Evolutionary conservation across 345 rosid genomes (phyloP).

Genomic region (Arabis hirsuta): DNA sequence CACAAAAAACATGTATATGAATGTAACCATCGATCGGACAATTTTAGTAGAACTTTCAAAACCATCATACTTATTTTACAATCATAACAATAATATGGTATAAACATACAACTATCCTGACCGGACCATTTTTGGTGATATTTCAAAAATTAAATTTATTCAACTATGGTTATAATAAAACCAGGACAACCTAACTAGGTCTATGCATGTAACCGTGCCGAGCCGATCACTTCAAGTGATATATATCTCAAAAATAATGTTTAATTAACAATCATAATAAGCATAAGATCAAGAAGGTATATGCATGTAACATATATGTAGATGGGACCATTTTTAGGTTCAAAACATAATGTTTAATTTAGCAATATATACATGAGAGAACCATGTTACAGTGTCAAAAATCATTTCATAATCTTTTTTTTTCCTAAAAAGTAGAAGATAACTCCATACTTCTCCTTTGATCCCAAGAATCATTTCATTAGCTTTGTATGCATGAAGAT

Average conservation of each 20-base stretch:
- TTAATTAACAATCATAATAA: not conserved
- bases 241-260: not conserved
- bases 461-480: not conserved
- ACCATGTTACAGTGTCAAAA: not conserved
- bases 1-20: not conserved
- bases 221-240: not conserved
- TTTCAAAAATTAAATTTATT: no score
- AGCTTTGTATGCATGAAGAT: conserved; percentile 4
- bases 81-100: no score
- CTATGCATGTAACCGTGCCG: not conserved
- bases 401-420: not conserved
- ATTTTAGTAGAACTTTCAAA: no score
- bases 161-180: no score
- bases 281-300: not conserved
- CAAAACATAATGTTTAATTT: no score
- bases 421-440: not conserved
- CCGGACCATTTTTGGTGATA: no score
- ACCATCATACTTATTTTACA: no score
- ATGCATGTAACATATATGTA: not conserved
- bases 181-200: no score
- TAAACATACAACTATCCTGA: no score
- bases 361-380: not conserved
- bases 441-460: not conserved
- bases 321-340: not conserved
- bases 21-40: no score